Evolutionary conservation across 2,329 filamentous ascomycete genomes (phyloP).

Genomic region (Arthrinium puccinioides): DNA sequence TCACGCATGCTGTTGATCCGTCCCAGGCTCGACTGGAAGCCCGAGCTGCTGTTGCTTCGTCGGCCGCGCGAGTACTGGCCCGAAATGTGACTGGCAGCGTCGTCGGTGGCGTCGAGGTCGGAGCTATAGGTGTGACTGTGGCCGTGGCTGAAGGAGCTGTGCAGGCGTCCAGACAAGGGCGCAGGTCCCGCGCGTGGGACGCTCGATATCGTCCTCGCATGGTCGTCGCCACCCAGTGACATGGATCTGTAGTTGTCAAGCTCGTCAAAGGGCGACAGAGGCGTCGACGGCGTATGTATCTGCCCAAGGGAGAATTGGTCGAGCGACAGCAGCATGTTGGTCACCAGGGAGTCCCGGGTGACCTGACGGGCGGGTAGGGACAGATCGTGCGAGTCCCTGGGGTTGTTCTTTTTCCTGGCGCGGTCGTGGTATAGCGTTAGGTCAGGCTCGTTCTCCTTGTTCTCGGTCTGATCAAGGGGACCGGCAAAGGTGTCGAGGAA

Average conservation of each 20-base stretch:
- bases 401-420: not conserved
- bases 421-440: conserved; percentile 4
- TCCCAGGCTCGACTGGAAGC: conserved; percentile 52
- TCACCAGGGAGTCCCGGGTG: conserved; percentile 83
- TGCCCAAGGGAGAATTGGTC: conserved; percentile 67
- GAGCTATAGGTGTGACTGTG: conserved; percentile 55
- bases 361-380: conserved; percentile 70
- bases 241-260: conserved; percentile 15
- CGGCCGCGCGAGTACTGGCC: conserved; percentile 48
- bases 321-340: conserved; percentile 91
- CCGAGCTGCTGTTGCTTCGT: conserved; percentile 76
- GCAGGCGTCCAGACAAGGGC: conserved; percentile 12
- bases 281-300: conserved; percentile 22
- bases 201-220: conserved; percentile 19
- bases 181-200: conserved; percentile 14
- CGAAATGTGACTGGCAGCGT: conserved; percentile 43
- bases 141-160: conserved; percentile 13
- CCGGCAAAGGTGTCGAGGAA: conserved; percentile 20
- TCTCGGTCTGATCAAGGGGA: conserved; percentile 10
- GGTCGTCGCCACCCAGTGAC: conserved; percentile 16
- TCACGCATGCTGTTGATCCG: conserved; percentile 59
- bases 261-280: conserved; percentile 27
- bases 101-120: conserved; percentile 50
- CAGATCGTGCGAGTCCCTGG: conserved; percentile 71
- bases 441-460: conserved; percentile 21